Conservation (phyloP, 805 yeast genomes). For the Kockiozyma suomiensis region DNA sequence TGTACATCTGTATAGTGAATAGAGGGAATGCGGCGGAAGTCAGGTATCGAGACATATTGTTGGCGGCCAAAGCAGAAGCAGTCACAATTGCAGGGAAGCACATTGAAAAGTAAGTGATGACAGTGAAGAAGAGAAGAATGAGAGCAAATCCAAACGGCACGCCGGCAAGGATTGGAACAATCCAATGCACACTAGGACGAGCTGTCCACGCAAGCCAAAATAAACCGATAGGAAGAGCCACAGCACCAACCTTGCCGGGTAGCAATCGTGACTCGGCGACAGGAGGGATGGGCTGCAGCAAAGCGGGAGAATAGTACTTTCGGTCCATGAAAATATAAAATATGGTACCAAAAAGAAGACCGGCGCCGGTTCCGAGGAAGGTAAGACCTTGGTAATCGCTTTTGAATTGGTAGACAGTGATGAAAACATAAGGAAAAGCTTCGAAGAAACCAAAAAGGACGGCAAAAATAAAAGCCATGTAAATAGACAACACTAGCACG, state of each 20-base stretch:
- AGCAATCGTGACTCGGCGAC: conserved; percentile 50
- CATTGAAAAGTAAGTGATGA: conserved; percentile 67
- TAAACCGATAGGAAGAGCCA: conserved; percentile 64
- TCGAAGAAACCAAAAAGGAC: conserved; percentile 59
- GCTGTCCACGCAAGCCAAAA: conserved; percentile 87
- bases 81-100: conserved; percentile 73
- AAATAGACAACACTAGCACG: conserved; percentile 57
- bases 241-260: conserved; percentile 58
- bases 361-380: conserved; percentile 65
- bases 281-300: conserved; percentile 1
- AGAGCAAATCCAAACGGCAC: conserved; percentile 78
- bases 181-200: conserved; percentile 65
- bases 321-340: conserved; percentile 29
- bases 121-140: conserved; percentile 69
- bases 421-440: conserved; percentile 58
- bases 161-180: conserved; percentile 67
- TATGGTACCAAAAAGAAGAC: conserved; percentile 42
- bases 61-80: conserved; percentile 90
- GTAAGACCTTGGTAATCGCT: conserved; percentile 59
- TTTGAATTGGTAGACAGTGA: conserved; percentile 49
- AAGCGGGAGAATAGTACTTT: conserved; percentile 14
- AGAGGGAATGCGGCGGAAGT: conserved; percentile 81
- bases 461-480: conserved; percentile 57
- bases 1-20: conserved; percentile 82
- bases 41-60: conserved; percentile 73